Percentiles rank a stretch among this genome's conserved stretches.
phyloP scores from a whole-genome alignment of 495 filamentous ascomycete genomes.

The Xylaria nigripes region DNA sequence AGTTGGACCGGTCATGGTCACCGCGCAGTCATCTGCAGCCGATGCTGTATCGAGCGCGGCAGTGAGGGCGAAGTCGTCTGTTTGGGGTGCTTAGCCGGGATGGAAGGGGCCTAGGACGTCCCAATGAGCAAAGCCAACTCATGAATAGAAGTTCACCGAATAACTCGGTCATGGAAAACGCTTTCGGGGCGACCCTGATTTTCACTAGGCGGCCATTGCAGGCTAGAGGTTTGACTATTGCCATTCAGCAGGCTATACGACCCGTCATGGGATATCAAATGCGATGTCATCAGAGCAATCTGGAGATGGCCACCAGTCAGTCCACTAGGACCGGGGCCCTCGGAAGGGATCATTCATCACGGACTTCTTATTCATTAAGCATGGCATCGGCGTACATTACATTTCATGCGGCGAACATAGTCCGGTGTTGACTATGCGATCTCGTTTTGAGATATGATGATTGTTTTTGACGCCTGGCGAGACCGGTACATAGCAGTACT shows the following conservation, averaged over 20 bases:
- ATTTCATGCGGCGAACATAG: neutral
- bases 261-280: neutral
- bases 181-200: too few species aligned
- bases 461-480: neutral
- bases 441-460: slow-evolving; percentile 1
- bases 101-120: slow-evolving; percentile 28
- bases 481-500: neutral
- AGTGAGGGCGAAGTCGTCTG: slow-evolving; percentile 41
- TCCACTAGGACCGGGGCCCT: too few species aligned
- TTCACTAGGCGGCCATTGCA: too few species aligned
- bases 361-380: neutral
- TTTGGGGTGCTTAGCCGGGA: slow-evolving; percentile 35
- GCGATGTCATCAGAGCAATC: neutral
- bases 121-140: neutral
- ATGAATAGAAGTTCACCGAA: neutral
- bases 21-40: slow-evolving; percentile 35
- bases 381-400: slow-evolving; percentile 1
- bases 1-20: slow-evolving; percentile 32
- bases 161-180: neutral
- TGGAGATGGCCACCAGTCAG: neutral
- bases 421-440: neutral
- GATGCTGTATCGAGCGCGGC: slow-evolving; percentile 39
- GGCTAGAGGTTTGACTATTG: neutral
- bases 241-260: neutral
- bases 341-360: neutral